A percentile compares a stretch with the other conserved stretches of the same genome.
These are phyloP conservation scores for Rhodotorula diobovata DNA, from an alignment of 768 basidiomycete species.

Conservation along the genomic window DNA sequence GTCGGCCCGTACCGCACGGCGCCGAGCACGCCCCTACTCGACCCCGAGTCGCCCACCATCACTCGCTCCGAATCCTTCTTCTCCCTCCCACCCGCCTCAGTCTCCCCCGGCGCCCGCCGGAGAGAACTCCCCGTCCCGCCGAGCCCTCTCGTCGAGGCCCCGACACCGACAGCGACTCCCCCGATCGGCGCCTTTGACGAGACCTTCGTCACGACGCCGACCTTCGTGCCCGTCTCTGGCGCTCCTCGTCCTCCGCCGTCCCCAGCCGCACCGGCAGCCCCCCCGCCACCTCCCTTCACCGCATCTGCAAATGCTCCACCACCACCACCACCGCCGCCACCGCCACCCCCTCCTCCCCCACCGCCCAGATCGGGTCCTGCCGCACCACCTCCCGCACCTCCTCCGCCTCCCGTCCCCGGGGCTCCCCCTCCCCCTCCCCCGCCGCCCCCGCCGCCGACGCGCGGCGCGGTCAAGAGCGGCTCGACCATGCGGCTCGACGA, in stretches of 20 bases:
- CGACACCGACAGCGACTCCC: not conserved
- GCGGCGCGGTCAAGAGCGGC: slow-evolving; percentile 10
- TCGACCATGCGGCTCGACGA: slow-evolving; percentile 16
- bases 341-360: slow-evolving; percentile 33
- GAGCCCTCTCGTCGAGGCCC: not conserved
- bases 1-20: slow-evolving; percentile 26
- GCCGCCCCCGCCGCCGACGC: slow-evolving; percentile 34
- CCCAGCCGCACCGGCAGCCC: not conserved
- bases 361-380: not conserved
- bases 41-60: not conserved
- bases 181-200: not conserved
- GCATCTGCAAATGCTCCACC: not conserved
- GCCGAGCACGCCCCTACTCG: slow-evolving; percentile 10
- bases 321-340: slow-evolving; percentile 6
- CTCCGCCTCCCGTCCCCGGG: slow-evolving; percentile 36
- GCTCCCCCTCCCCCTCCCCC: slow-evolving; percentile 46
- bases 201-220: not conserved
- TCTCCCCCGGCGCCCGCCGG: not conserved
- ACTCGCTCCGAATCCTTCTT: not conserved
- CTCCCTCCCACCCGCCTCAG: not conserved
- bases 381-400: slow-evolving; percentile 46
- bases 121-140: not conserved
- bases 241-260: too few species aligned
- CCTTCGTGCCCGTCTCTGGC: not conserved
- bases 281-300: slow-evolving; percentile 8